Conservation (phyloP, 345 rosid genomes). For the Melaleuca quinquenervia region DNA sequence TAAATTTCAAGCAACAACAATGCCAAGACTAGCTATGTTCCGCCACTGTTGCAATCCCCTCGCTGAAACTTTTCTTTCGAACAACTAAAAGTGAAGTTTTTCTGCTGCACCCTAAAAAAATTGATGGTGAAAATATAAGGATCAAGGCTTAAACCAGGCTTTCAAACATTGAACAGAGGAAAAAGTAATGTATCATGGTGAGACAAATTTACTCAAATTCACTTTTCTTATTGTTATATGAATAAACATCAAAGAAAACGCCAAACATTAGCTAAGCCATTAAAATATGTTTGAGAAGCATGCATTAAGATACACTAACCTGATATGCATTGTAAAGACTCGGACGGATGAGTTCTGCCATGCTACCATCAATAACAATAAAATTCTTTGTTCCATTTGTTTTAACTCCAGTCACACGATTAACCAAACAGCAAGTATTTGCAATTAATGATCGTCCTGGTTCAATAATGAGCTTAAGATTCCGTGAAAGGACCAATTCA, state of each 20-base stretch:
- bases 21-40: neutral
- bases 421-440: slow-evolving; percentile 87
- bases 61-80: neutral
- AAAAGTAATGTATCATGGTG: neutral
- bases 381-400: slow-evolving; percentile 92
- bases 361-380: slow-evolving; percentile 47
- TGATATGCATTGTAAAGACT: slow-evolving; percentile 97
- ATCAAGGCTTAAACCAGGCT: neutral
- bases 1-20: neutral
- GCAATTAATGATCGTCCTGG: slow-evolving; percentile 96
- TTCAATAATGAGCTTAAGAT: slow-evolving; percentile 76
- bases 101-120: neutral
- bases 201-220: neutral
- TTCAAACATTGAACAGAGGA: neutral
- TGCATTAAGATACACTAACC: slow-evolving; percentile 20
- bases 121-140: neutral
- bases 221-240: neutral
- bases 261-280: neutral
- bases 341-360: slow-evolving; percentile 97
- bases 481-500: slow-evolving; percentile 69
- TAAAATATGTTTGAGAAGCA: neutral
- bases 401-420: slow-evolving; percentile 89
- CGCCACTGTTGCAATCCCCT: neutral
- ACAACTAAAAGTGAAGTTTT: neutral
- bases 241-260: neutral